phyloP scores from a whole-genome alignment of 2,329 filamentous ascomycete species.

The Simplicillium aogashimaense region DNA sequence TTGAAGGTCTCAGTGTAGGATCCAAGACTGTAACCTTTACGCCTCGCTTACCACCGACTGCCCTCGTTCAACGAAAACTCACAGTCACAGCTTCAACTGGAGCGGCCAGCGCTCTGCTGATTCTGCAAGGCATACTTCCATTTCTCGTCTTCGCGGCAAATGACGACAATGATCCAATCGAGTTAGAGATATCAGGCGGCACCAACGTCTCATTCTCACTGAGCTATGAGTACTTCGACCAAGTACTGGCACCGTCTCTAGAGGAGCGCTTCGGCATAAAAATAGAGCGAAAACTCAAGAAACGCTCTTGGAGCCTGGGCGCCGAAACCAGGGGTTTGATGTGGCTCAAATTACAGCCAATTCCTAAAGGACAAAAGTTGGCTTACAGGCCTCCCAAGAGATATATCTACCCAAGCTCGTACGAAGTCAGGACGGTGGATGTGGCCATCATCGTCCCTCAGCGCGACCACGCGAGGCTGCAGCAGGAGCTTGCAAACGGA shows the following conservation, averaged over 20 bases:
- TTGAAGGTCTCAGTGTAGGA: conserved; percentile 39
- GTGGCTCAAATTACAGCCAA: conserved; percentile 27
- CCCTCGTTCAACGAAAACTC: conserved; percentile 31
- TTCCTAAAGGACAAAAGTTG: conserved; percentile 24
- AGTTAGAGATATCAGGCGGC: conserved; percentile 43
- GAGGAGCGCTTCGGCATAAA: conserved; percentile 37
- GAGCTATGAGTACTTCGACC: conserved; percentile 53
- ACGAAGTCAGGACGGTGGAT: conserved; percentile 34
- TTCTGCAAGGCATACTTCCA: conserved; percentile 51
- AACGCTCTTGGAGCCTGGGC: conserved; percentile 42
- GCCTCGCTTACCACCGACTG: conserved; percentile 27
- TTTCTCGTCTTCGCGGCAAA: conserved; percentile 46
- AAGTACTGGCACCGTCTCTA: conserved; percentile 46
- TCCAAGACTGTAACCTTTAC: conserved; percentile 38
- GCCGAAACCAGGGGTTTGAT: conserved; percentile 29
- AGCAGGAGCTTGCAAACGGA: conserved; percentile 25
- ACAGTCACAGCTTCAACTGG: conserved; percentile 37
- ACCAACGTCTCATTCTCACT: conserved; percentile 49
- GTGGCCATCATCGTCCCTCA: conserved; percentile 40
- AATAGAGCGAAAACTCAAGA: conserved; percentile 32
- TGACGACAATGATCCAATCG: conserved; percentile 29
- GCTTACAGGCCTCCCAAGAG: conserved; percentile 18
- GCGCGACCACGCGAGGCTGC: conserved; percentile 30
- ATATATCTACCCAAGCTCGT: conserved; percentile 14
- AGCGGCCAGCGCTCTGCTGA: conserved; percentile 44